Evolutionary conservation across 306 rosid genomes (phyloP).

Genomic region (Hippophae gyantsensis): DNA sequence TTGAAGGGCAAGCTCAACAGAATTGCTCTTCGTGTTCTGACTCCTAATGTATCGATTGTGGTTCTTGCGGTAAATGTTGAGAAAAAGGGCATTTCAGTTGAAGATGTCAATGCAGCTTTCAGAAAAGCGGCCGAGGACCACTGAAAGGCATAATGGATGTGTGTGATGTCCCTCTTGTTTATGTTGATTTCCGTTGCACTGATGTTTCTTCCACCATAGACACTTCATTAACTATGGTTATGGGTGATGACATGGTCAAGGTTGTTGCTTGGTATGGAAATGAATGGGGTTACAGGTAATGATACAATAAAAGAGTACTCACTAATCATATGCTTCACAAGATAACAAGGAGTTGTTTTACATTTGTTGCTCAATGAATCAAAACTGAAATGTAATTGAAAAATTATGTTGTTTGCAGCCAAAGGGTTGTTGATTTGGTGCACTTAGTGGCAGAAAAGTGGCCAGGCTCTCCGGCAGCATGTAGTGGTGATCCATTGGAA

Average conservation of each 20-base stretch:
- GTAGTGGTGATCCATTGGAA: constrained; percentile 84
- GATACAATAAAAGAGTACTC: neutral
- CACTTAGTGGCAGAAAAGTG: constrained; percentile 80
- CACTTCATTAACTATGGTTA: constrained; percentile 92
- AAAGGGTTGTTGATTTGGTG: constrained; percentile 96
- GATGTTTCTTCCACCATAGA: constrained; percentile 93
- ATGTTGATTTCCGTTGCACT: constrained; percentile 77
- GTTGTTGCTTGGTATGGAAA: constrained; percentile 99
- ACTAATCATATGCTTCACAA: neutral
- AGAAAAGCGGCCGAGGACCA: constrained; percentile 87
- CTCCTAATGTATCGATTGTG: constrained; percentile 91
- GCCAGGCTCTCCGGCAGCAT: constrained; percentile 48
- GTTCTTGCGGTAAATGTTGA: constrained; percentile 84
- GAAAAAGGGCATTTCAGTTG: constrained; percentile 81
- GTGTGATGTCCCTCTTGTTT: constrained; percentile 89
- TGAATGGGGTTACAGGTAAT: constrained; percentile 99
- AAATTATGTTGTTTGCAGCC: constrained; percentile 43
- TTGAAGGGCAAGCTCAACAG: constrained; percentile 97
- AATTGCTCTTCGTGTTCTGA: constrained; percentile 92
- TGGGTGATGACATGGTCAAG: constrained; percentile 99
- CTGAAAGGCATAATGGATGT: constrained; percentile 80
- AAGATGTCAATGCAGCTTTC: constrained; percentile 90
- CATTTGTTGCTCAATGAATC: neutral
- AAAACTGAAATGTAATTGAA: neutral
- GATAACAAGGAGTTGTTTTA: no score